Conservation (phyloP, 2,329 filamentous ascomycete genomes). For the Xylaria sp. region DNA sequence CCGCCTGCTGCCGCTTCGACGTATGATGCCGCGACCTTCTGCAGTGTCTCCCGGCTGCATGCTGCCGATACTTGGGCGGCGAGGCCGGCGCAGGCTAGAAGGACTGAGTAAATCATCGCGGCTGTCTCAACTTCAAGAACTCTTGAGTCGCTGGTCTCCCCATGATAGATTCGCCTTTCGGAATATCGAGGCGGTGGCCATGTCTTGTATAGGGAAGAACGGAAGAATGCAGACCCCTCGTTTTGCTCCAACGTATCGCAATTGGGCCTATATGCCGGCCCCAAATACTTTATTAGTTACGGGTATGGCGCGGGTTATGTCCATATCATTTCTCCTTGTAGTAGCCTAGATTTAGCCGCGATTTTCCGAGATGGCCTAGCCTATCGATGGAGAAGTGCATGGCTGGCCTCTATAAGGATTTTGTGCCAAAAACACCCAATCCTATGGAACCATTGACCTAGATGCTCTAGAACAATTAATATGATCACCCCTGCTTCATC, state of each 20-base stretch:
- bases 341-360: slow-evolving; percentile 33
- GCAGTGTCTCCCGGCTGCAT: slow-evolving; percentile 42
- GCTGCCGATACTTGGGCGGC: slow-evolving; percentile 40
- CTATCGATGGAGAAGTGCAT: background rate
- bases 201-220: slow-evolving; percentile 25
- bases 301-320: background rate
- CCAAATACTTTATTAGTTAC: background rate
- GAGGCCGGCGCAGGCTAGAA: slow-evolving; percentile 35
- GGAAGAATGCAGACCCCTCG: slow-evolving; percentile 27
- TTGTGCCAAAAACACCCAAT: background rate
- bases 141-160: background rate
- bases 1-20: slow-evolving; percentile 43
- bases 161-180: background rate
- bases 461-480: background rate
- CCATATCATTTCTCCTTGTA: slow-evolving; percentile 6
- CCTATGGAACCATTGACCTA: background rate
- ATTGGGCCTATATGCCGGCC: slow-evolving; percentile 37
- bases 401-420: background rate
- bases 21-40: slow-evolving; percentile 44
- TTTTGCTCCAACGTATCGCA: slow-evolving; percentile 18
- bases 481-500: background rate
- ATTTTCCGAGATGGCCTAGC: slow-evolving; percentile 19
- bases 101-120: slow-evolving; percentile 39
- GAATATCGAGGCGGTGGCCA: background rate
- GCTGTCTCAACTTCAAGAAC: background rate